phyloP scores from a whole-genome alignment of 768 basidiomycete species.

The Neoboletus brunneissimus region DNA sequence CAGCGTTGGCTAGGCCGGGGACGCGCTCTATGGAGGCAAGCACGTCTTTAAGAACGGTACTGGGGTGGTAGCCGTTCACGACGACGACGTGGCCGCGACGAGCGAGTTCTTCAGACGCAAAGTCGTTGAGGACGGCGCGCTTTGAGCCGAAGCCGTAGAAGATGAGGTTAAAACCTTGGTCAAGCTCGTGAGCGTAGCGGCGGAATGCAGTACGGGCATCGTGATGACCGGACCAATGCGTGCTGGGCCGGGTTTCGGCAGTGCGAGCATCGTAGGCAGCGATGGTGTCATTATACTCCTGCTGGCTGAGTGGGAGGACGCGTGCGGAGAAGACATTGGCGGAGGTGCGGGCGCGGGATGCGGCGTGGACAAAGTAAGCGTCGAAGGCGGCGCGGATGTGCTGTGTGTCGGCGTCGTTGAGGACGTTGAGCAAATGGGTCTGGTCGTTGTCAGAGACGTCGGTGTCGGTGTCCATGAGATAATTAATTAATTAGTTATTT shows the following conservation, averaged over 20 bases:
- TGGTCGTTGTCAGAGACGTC: conserved; percentile 31
- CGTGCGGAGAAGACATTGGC: conserved; percentile 75
- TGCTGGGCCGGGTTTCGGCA: conserved; percentile 4
- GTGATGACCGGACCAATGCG: conserved; percentile 20
- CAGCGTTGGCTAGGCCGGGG: conserved; percentile 16
- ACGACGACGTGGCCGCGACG: conserved; percentile 70
- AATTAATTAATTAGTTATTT: conserved; percentile 16
- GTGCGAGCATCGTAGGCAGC: conserved; percentile 21
- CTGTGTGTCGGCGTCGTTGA: conserved; percentile 3
- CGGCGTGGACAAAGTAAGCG: conserved; percentile 72
- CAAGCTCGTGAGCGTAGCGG: conserved; percentile 68
- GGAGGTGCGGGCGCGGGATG: conserved; percentile 68
- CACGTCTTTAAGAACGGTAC: conserved; percentile 65
- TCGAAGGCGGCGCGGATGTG: conserved; percentile 65
- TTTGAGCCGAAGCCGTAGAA: conserved; percentile 93
- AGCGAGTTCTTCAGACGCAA: conserved; percentile 57
- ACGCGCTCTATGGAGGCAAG: conserved; percentile 53
- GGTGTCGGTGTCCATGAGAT: conserved; percentile 29
- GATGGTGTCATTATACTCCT: conserved; percentile 50
- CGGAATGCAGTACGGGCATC: conserved; percentile 41
- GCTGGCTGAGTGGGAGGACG: conserved; percentile 65
- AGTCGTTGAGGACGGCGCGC: conserved; percentile 66
- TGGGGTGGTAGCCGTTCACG: conserved; percentile 74
- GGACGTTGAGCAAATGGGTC: conserved; percentile 9
- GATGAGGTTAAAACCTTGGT: conserved; percentile 82